Base-by-base conservation (phyloP, 306 rosid species). In the Quercus engelmannii region DNA sequence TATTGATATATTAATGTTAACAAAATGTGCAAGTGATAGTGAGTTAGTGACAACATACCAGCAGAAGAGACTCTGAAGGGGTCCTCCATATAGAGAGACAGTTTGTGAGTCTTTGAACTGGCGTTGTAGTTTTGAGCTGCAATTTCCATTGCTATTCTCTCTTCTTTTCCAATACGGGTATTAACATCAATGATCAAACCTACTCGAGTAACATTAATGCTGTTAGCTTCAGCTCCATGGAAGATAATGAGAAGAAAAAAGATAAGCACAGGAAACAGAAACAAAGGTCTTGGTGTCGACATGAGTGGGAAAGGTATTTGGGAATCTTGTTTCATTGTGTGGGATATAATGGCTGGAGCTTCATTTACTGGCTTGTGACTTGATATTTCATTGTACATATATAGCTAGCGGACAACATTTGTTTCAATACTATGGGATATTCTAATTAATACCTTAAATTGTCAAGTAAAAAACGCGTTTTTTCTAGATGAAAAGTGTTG, bases 1-100 rank as follows among this genome's bases (percentile, higher is more conserved):
- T 5, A 5, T 33, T 33, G 38, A 33, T 5, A 5, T 33, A 33
- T 31, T 31, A 31, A 4, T 31, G 8, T 7, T 41, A 41, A 6
- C 49, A 41, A 41, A 41, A 41, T 41, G 11, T 5, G 69, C 2
- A 71, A 74, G 46, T 67, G 80, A 3, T 43, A 65, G 49, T 61
- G 28, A 58, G 35, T 31, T 4, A 18, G 30, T 70, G 21, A 51
- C 57, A 54, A 76, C 82, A 72, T 21, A 82, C 88, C 86, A 49
- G 67, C 77, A 57, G 85, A 86, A 78, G 79, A 81, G 75, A 83
- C 85, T 43, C 79, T 20, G 55, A 69, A 46, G 61, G 87, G 78
- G 68, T 78, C 74, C 0, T 19, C 63, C 62, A 86, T 71, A 61
- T 75, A 78, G 9, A 86, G 77, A 55, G 62, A 43, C 28, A 86